These are phyloP conservation scores for Quercus gilva DNA, from an alignment of 306 rosid species.

Conservation along the genomic window DNA sequence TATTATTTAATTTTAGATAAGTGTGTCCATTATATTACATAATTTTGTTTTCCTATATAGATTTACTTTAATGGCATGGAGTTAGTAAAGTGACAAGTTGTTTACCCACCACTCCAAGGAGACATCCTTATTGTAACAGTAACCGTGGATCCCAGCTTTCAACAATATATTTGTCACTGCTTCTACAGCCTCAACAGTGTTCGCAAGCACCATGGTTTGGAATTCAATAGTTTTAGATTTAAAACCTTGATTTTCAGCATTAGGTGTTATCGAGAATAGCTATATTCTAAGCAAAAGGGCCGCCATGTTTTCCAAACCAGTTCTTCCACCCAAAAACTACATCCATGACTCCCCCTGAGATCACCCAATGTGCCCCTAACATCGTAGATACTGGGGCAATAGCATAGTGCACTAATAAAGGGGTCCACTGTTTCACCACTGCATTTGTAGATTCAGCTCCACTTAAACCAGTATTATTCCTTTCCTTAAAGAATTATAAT, in stretches of 20 bases:
- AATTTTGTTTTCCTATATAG: neutral
- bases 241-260: conserved; percentile 61
- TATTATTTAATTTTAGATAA: neutral
- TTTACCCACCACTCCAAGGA: conserved; percentile 45
- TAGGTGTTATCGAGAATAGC: no score
- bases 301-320: no score
- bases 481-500: no score
- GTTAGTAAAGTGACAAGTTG: neutral
- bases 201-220: conserved; percentile 87
- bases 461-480: no score
- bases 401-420: no score
- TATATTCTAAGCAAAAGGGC: no score
- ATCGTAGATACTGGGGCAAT: no score
- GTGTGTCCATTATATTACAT: neutral
- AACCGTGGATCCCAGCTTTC: conserved; percentile 64
- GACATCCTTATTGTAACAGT: conserved; percentile 77
- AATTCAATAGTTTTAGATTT: conserved; percentile 38
- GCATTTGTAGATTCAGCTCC: no score
- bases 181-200: conserved; percentile 92
- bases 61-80: neutral
- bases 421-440: no score
- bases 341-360: no score
- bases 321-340: no score
- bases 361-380: no score
- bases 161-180: conserved; percentile 72